phyloP scores from a whole-genome alignment of 1,139 yeast genomes.

The Candida albicans region DNA sequence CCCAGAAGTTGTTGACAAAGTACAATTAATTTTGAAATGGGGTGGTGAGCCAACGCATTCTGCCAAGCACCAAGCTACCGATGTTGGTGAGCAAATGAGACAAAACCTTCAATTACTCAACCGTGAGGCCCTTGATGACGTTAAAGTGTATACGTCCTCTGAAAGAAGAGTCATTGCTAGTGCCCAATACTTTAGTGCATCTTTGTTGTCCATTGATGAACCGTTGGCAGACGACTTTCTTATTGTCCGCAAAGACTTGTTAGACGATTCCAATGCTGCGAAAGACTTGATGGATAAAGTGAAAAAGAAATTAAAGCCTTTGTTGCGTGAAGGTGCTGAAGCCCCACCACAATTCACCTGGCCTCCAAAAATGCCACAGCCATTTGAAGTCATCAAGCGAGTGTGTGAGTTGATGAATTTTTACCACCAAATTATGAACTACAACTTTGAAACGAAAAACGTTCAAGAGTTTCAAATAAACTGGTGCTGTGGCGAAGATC shows the following conservation, averaged over 20 bases:
- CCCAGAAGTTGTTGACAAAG: constrained; percentile 79
- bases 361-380: constrained; percentile 99
- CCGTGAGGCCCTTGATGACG: constrained; percentile 79
- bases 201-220: constrained; percentile 71
- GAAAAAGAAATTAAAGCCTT: constrained; percentile 91
- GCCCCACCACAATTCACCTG: constrained; percentile 99
- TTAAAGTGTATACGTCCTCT: constrained; percentile 85
- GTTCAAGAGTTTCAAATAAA: constrained; percentile 67
- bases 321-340: constrained; percentile 91
- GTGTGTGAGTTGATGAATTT: constrained; percentile 96
- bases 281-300: constrained; percentile 97
- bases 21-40: constrained; percentile 95
- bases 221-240: constrained; percentile 78
- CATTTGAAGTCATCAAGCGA: constrained; percentile 86
- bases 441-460: constrained; percentile 70
- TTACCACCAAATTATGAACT: constrained; percentile 81
- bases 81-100: constrained; percentile 92
- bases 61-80: constrained; percentile 90
- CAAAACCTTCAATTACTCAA: constrained; percentile 88
- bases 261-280: constrained; percentile 98
- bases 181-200: constrained; percentile 83
- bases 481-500: constrained; percentile 99
- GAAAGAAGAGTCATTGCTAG: constrained; percentile 93
- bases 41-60: constrained; percentile 99
- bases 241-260: constrained; percentile 80